Evolutionary conservation across 2,329 filamentous ascomycete species (phyloP), one percentile per base, ranked within the genome.

Genomic region (Hypoxylon sp.): DNA sequence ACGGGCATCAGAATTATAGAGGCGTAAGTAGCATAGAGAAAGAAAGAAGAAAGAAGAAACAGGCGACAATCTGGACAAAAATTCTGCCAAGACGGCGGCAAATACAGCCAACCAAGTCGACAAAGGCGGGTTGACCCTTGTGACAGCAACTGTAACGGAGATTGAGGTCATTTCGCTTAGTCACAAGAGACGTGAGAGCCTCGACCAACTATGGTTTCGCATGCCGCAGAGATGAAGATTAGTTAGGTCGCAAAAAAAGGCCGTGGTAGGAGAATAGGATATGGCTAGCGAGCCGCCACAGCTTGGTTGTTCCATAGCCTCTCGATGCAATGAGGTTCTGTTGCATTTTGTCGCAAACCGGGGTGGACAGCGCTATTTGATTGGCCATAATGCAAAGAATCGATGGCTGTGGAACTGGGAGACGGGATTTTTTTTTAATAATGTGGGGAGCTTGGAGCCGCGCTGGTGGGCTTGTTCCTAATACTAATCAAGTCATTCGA

Each of bases 381-480:
- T 72, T 75, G 74, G 74, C 68, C 53, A 62, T 58, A 63, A 73
- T 66, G 53, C 60, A 72, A 68, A 66, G 68, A 69, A 60, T 68
- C 46, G 25, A 58, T 45, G 46, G 62, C 13, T 53, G 51, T 65
- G 68, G 63, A 65, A 70, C 67, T 46, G 63, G 41, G 41, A 63
- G 63, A 63, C 55, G 55, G 63, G 43, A 52, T 13, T 52, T 61
- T 45, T 28, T 48, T 32, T 30, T 30, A 28, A 52, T 32, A 30
- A 45, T 66, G 56, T 63, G 66, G 71, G 71, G 72, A 59, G 51
- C 46, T 32, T 32, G 48, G 43, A 60, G 46, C 60, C 49, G 63
- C 62, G 45, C 25, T 32, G 51, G 34, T 56, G 60, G 59, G 43
- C 41, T 36, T 19, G 48, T 60, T 43, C 46, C 19, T 10, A 28